Base-by-base conservation (phyloP, 768 basidiomycete genomes). In the Suillus brevipes region DNA sequence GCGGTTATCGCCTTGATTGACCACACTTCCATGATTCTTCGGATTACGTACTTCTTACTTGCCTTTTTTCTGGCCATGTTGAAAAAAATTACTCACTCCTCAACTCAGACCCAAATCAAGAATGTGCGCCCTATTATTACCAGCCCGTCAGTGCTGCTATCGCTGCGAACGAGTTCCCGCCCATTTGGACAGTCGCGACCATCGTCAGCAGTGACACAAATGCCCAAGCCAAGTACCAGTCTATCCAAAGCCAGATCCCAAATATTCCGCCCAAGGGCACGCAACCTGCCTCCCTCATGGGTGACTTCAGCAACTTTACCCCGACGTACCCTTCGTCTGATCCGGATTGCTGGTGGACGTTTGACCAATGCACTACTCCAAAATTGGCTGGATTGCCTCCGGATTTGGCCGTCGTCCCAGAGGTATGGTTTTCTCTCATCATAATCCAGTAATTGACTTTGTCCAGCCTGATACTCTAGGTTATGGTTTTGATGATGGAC, bases 401-500 rank as follows among this genome's bases (percentile, higher is more conserved):
- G 0, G 87, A 89, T 67, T 72, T 85, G 1, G 65, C 77, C 0
- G 70, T 65, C n/a, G 78, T 83, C 25, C 85, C 87, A 1, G 84
- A 86, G 75, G 84, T 83, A 47, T 60, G 66, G 34, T 12, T 18
- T 23, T 34, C 7, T 31, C 12, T 43, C 6, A n/a, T 34, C 59
- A 20, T 59, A 31, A 13, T 43, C 6, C 4, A 2, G 28, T 42
- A 0, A 20, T 31, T 8, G 1, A 3, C 18, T 34, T 12, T 38
- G 10, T 42, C 20, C 25, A 85, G 85, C 87, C 87, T 38, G 70
- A 73, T 12, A 85, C 86, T 2, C 74, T 87, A 20, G 87, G 86
- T 1, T 88, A 84, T 55, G 85, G 81, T 4, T 88, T 88, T 64
- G 87, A 89, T 65, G 87, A 89, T 65, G 87, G 87, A 1, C 87